Evolutionary conservation across 2,329 filamentous ascomycete genomes (phyloP).

Genomic region (Fusarium devonianum): DNA sequence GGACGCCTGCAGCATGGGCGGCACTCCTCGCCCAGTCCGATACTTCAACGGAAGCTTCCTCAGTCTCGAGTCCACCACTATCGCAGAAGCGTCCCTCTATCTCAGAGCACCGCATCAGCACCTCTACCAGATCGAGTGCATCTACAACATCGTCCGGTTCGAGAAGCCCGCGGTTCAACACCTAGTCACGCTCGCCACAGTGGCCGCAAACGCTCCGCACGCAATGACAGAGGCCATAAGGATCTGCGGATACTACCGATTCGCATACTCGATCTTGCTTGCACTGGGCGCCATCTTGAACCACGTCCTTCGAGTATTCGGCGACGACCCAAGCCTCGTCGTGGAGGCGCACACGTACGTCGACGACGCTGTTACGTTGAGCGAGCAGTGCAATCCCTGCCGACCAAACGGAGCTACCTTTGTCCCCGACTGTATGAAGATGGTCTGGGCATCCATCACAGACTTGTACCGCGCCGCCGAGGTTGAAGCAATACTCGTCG

Average conservation of each 20-base stretch:
- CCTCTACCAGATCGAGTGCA: constrained; percentile 11
- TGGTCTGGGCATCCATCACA: constrained; percentile 22
- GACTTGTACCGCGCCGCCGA: constrained; percentile 18
- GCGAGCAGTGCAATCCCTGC: constrained; percentile 12
- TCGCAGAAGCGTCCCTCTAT: constrained; percentile 17
- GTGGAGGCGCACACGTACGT: constrained; percentile 8
- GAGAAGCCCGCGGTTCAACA: constrained; percentile 23
- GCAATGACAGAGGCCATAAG: constrained; percentile 1
- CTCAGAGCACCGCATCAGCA: constrained; percentile 22
- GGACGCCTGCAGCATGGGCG: constrained; percentile 21
- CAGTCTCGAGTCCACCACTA: constrained; percentile 20
- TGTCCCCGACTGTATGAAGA: constrained; percentile 24
- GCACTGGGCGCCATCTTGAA: constrained; percentile 20
- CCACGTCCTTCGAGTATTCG: constrained; percentile 19
- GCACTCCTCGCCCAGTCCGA: constrained; percentile 16
- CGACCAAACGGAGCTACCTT: constrained; percentile 30
- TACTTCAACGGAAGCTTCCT: constrained; percentile 28
- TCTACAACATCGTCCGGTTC: constrained; percentile 23
- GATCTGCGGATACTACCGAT: constrained; percentile 7
- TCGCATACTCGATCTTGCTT: constrained; percentile 24
- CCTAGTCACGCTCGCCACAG: constrained; percentile 2
- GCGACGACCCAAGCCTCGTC: not conserved
- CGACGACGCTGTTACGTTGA: constrained; percentile 24
- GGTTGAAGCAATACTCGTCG: constrained; percentile 17
- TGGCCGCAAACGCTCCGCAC: constrained; percentile 1